Percentiles rank a stretch among this genome's conserved stretches.
Evolutionary conservation across 371 early-diverging fungal species (phyloP).

Genomic region (Smittium culicis): DNA sequence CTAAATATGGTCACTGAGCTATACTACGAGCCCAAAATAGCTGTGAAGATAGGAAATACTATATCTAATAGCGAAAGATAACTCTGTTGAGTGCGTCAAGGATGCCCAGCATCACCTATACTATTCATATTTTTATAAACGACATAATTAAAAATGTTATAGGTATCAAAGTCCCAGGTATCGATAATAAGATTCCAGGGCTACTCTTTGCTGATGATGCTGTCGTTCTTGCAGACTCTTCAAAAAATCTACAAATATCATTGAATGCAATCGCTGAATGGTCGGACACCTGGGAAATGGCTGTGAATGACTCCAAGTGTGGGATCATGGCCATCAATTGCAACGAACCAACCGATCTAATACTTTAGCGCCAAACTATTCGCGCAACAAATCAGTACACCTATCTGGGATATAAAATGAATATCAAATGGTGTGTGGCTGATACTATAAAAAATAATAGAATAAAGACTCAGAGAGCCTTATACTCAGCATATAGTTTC

Average conservation of each 20-base stretch:
- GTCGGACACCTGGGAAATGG: neutral
- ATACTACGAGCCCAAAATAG: neutral
- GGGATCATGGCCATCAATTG: neutral
- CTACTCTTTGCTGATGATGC: constrained; percentile 7
- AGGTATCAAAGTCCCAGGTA: neutral
- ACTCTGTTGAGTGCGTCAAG: neutral
- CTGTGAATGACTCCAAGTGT: neutral
- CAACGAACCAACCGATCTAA: neutral
- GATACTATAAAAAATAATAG: constrained; percentile 5
- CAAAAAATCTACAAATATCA: neutral
- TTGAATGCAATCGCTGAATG: constrained; percentile 2
- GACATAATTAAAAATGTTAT: constrained; percentile 2
- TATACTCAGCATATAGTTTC: neutral
- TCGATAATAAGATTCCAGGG: neutral
- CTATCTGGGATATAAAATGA: neutral
- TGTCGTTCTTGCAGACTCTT: neutral
- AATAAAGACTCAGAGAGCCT: neutral
- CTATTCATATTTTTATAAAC: constrained; percentile 3
- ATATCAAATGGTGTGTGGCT: neutral
- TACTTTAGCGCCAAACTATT: neutral
- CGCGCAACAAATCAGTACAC: neutral
- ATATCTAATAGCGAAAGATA: neutral
- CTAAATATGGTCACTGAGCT: neutral
- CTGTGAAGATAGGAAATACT: neutral
- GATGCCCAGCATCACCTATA: constrained; percentile 3